Conservation (phyloP, 1,139 yeast genomes). For the Debaryomyces sp. region DNA sequence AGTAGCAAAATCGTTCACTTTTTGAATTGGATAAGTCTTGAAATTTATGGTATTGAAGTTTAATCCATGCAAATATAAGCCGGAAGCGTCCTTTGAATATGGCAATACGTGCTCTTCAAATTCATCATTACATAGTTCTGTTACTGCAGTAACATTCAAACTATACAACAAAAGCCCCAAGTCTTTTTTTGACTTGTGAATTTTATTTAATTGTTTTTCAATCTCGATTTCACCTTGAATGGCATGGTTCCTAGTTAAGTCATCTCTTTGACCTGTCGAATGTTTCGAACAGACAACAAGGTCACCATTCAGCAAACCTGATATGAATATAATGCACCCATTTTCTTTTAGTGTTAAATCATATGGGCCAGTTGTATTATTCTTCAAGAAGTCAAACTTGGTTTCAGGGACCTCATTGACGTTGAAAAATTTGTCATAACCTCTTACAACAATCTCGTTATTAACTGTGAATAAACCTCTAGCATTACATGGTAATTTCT, state of each 20-base stretch:
- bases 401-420: conserved; percentile 65
- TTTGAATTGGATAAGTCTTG: conserved; percentile 60
- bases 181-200: conserved; percentile 42
- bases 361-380: conserved; percentile 72
- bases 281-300: conserved; percentile 86
- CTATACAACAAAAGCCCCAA: conserved; percentile 59
- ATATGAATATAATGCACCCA: conserved; percentile 86
- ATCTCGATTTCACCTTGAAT: conserved; percentile 68
- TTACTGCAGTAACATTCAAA: conserved; percentile 77
- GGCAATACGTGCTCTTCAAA: conserved; percentile 94
- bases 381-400: conserved; percentile 46
- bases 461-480: conserved; percentile 77
- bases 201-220: conserved; percentile 47
- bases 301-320: conserved; percentile 76
- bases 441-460: conserved; percentile 68
- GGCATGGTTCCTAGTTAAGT: conserved; percentile 68
- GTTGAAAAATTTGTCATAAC: conserved; percentile 94
- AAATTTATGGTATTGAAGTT: conserved; percentile 70
- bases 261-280: conserved; percentile 72
- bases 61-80: conserved; percentile 87
- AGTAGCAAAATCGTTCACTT: conserved; percentile 62
- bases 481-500: conserved; percentile 69
- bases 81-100: conserved; percentile 67
- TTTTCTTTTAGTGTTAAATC: conserved; percentile 83
- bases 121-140: conserved; percentile 88